These are phyloP conservation scores for Lichtheimia ornata DNA, from an alignment of 371 early-diverging fungal species.

Conservation along the genomic window DNA sequence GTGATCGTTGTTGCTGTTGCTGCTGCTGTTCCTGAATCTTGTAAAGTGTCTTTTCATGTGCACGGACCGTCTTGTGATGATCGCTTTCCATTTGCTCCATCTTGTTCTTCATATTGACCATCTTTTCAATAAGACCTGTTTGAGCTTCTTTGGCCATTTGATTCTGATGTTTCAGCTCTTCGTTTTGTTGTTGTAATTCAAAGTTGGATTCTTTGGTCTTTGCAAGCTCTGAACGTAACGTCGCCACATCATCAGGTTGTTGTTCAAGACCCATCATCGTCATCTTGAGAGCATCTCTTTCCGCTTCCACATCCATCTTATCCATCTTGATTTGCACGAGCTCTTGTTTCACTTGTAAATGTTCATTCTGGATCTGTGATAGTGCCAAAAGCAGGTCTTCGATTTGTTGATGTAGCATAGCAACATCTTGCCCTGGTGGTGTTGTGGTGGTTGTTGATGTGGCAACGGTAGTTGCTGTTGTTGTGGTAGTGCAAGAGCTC, in stretches of 20 bases:
- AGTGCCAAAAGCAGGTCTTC: conserved; percentile 60
- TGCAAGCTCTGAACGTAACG: conserved; percentile 12
- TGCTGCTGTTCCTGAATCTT: conserved; percentile 6
- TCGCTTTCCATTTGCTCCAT: conserved; percentile 37
- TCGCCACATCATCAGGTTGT: background rate
- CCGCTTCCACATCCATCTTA: conserved; percentile 59
- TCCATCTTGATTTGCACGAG: conserved; percentile 56
- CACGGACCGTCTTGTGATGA: conserved; percentile 23
- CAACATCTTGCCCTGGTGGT: conserved; percentile 25
- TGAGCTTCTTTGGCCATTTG: conserved; percentile 47
- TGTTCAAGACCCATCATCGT: conserved; percentile 24
- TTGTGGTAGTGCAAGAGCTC: conserved; percentile 2
- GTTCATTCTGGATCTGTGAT: conserved; percentile 59
- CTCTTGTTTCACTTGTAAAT: conserved; percentile 59
- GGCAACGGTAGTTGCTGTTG: conserved; percentile 5
- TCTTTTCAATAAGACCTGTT: conserved; percentile 37
- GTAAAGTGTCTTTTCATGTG: conserved; percentile 6
- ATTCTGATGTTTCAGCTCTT: conserved; percentile 38
- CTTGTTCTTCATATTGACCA: conserved; percentile 41
- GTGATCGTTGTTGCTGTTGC: background rate
- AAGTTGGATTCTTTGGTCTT: conserved; percentile 26
- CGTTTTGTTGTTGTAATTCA: conserved; percentile 34
- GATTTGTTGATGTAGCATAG: conserved; percentile 60
- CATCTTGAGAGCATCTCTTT: conserved; percentile 41
- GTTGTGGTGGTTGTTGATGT: background rate